These are phyloP conservation scores for Candida qinlingensis DNA, from an alignment of 805 yeast species.

Conservation along the genomic window DNA sequence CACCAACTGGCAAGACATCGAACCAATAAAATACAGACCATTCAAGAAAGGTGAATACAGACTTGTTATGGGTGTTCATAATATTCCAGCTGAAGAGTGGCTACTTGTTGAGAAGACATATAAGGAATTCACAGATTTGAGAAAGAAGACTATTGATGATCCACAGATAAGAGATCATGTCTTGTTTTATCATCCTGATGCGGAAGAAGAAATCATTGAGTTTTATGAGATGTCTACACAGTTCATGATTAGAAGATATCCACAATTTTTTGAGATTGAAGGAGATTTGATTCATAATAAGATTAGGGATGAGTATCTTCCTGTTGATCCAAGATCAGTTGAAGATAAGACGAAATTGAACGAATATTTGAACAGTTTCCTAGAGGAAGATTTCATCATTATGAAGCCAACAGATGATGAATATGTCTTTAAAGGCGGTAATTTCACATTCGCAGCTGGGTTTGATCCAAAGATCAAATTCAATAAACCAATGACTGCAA, in stretches of 20 bases:
- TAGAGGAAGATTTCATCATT: slow-evolving; percentile 41
- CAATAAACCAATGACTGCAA: slow-evolving; percentile 47
- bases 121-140: slow-evolving; percentile 35
- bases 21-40: slow-evolving; percentile 48
- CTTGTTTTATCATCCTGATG: slow-evolving; percentile 28
- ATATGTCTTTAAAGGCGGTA: slow-evolving; percentile 51
- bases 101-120: slow-evolving; percentile 60
- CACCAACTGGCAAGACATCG: slow-evolving; percentile 39
- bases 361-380: slow-evolving; percentile 13
- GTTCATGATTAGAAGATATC: slow-evolving; percentile 22
- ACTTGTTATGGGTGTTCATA: slow-evolving; percentile 58
- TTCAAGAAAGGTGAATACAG: slow-evolving; percentile 56
- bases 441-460: slow-evolving; percentile 66
- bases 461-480: slow-evolving; percentile 56
- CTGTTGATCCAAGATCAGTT: slow-evolving; percentile 22
- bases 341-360: slow-evolving; percentile 16
- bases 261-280: slow-evolving; percentile 20
- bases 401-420: slow-evolving; percentile 47
- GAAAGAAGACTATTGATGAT: slow-evolving; percentile 30
- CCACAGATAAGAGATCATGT: slow-evolving; percentile 30
- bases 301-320: slow-evolving; percentile 23
- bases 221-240: slow-evolving; percentile 20
- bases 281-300: slow-evolving; percentile 21
- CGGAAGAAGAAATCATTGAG: slow-evolving; percentile 19
- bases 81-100: slow-evolving; percentile 47